Percentiles rank a stretch among this genome's conserved stretches.
Evolutionary conservation across 108 stramenopile genomes (phyloP).

Genomic region (Seminavis robusta): DNA sequence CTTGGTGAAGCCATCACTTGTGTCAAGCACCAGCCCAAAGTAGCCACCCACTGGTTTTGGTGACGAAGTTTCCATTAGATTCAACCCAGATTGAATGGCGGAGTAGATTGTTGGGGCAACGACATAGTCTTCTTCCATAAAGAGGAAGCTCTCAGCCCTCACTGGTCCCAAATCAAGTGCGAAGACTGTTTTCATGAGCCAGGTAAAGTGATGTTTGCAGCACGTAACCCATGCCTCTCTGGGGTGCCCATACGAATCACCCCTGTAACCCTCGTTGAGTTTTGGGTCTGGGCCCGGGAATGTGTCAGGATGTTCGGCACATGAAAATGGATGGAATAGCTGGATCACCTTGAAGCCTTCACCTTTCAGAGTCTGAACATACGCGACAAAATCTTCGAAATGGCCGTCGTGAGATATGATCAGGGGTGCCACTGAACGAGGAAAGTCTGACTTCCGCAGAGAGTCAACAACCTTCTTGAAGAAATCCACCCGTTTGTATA

Average conservation of each 20-base stretch:
- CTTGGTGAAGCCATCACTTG: slow-evolving; percentile 16
- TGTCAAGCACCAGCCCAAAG: slow-evolving; percentile 46
- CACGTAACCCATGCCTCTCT: slow-evolving; percentile 38
- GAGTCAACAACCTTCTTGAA: slow-evolving; percentile 39
- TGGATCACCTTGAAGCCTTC: slow-evolving; percentile 45
- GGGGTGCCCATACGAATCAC: slow-evolving; percentile 47
- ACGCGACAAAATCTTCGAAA: slow-evolving; percentile 32
- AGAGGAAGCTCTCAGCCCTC: slow-evolving; percentile 34
- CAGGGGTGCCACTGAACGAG: slow-evolving; percentile 23
- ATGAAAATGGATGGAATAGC: slow-evolving; percentile 51
- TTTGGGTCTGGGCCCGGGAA: slow-evolving; percentile 48
- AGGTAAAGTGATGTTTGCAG: slow-evolving; percentile 65
- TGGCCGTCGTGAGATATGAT: slow-evolving; percentile 60
- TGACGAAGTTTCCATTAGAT: slow-evolving; percentile 9
- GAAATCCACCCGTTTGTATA: slow-evolving; percentile 52
- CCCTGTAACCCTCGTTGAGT: slow-evolving; percentile 31
- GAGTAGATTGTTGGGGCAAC: slow-evolving; percentile 51
- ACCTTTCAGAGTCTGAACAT: slow-evolving; percentile 33
- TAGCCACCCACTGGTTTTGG: neutral
- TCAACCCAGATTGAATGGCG: slow-evolving; percentile 26
- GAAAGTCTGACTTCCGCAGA: slow-evolving; percentile 45
- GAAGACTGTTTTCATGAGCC: slow-evolving; percentile 41
- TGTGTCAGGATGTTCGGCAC: slow-evolving; percentile 46
- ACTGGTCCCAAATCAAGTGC: neutral
- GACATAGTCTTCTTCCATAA: slow-evolving; percentile 64